A percentile compares a stretch with the other conserved stretches of the same genome.
These are phyloP conservation scores for Daldinia sp. DNA, from an alignment of 2,329 filamentous ascomycete genomes.

Conservation along the genomic window DNA sequence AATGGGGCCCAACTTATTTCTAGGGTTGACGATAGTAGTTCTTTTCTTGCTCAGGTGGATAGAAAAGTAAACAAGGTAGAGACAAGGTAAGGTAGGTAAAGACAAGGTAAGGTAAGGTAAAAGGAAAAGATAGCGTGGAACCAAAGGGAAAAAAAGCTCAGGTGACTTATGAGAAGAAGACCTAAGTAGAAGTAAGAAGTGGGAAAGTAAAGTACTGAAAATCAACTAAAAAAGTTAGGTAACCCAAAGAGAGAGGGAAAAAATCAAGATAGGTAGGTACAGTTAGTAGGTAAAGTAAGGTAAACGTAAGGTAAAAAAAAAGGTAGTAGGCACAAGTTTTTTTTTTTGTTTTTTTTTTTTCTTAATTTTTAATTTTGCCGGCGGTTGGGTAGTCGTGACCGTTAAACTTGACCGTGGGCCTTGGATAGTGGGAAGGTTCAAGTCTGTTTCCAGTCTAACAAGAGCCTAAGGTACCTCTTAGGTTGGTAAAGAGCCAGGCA, in stretches of 20 bases:
- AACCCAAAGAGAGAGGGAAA: no score
- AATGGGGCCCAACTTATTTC: slow-evolving; percentile 20
- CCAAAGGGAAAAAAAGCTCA: slow-evolving; percentile 16
- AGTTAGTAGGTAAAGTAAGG: neutral
- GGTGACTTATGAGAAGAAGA: slow-evolving; percentile 29
- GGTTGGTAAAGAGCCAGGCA: slow-evolving; percentile 18
- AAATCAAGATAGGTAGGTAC: neutral
- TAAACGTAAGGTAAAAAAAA: neutral
- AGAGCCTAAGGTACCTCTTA: no score
- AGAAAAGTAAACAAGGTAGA: neutral
- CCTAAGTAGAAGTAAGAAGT: neutral
- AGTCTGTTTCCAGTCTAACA: no score
- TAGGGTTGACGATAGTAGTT: slow-evolving; percentile 33
- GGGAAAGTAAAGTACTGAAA: neutral
- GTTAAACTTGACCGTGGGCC: slow-evolving; percentile 2
- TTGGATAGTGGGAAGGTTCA: neutral
- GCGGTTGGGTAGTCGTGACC: slow-evolving; percentile 23
- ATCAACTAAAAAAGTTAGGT: neutral
- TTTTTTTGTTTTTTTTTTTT: no score
- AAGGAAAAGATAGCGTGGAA: slow-evolving; percentile 27
- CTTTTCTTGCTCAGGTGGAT: slow-evolving; percentile 15
- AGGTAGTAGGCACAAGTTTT: slow-evolving; percentile 7
- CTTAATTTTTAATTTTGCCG: slow-evolving; percentile 39
- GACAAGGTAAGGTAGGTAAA: neutral
- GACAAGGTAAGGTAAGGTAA: slow-evolving; percentile 21